Conservation (phyloP, 2,329 filamentous ascomycete genomes). For the Botryotinia globosa region DNA sequence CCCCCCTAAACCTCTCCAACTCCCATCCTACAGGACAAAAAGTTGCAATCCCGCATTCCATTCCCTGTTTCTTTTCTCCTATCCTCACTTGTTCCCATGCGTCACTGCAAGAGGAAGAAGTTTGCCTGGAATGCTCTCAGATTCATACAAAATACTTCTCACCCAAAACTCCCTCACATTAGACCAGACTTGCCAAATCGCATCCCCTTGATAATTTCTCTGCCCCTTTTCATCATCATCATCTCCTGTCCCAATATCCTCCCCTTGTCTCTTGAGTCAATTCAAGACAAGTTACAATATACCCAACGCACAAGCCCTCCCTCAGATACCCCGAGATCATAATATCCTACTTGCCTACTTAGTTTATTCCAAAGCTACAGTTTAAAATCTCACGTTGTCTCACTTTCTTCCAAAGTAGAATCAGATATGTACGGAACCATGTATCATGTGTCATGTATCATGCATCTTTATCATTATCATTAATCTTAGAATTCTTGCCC, state of each 20-base stretch:
- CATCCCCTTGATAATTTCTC: background rate
- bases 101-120: background rate
- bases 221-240: background rate
- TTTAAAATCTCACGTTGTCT: background rate
- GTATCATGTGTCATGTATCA: no score
- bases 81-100: background rate
- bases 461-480: conserved; percentile 2
- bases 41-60: background rate
- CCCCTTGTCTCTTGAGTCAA: background rate
- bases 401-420: background rate
- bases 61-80: background rate
- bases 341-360: background rate
- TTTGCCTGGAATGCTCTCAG: background rate
- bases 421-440: background rate
- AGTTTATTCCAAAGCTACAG: background rate
- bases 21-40: background rate
- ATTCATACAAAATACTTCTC: background rate
- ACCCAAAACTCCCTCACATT: background rate
- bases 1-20: background rate
- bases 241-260: background rate
- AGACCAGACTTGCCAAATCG: no score
- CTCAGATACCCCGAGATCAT: background rate
- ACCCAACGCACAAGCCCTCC: background rate
- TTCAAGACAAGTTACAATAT: background rate
- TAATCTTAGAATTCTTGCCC: background rate